Base-by-base conservation (phyloP, 78 protist genomes). In the Dictyostelium capitatum region DNA sequence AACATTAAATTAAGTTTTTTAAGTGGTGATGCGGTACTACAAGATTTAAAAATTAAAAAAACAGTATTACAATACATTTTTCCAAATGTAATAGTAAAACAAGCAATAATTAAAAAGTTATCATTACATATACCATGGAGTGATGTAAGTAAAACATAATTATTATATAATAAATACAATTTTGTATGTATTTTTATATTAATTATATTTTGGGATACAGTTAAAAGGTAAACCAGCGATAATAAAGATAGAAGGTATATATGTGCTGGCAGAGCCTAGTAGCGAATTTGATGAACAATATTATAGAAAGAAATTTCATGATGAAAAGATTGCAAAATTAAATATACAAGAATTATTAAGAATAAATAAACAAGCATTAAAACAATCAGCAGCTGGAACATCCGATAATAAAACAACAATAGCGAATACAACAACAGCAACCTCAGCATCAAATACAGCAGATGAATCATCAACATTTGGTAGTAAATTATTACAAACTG, bases 61-160 rank as follows among this genome's bases (percentile, higher is more conserved):
- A 87, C 93, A 8, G 84, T 74, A 28, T 23, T 87, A 23, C 84
- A 75, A 19, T 62, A 17, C 6, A 74, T 87, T 1, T 78, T 87
- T 19, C 93, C 93, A 23, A 87, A 80, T 64, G 70, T 87, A 7
- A 32, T 78, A 20, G 84, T 87, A 5, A 87, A 87, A 64, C 93
- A 87, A 23, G 93, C 93, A 14, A n/a, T 77, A 20, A 75, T 87
- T 50, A 56, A 64, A 51, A 87, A 87, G 20, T n/a, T 87, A 15
- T 77, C 93, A 47, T 64, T 87, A 23, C 75, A 62, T 32, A 79
- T 87, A 77, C 93, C 93, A 14, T 87, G 93, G 93, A 87, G 78
- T 64, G 54, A 87, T 75, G 93, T 87, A 87, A 11, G 83, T 28
- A 43, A 15, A 37, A 37, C 28, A 17, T 59, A 19, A n/a, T 59